A percentile compares a stretch with the other conserved stretches of the same genome.
These are phyloP conservation scores for Rubia yunnanensis DNA, from an alignment of 257 asterid genomes.

Conservation along the genomic window DNA sequence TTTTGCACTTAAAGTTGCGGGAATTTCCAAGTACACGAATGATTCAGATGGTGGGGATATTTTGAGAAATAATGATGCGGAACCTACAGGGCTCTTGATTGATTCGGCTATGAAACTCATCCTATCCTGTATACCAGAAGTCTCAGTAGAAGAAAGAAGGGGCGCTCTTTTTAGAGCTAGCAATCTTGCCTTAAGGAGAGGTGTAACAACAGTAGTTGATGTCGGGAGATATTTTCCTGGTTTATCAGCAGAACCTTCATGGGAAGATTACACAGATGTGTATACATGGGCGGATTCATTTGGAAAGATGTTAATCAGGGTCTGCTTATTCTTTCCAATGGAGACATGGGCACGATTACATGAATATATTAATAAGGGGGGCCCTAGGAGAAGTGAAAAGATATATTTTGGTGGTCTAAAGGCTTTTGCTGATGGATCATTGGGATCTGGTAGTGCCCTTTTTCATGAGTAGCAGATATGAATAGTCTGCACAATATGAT, in stretches of 20 bases:
- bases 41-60: conserved; percentile 76
- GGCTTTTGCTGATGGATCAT: conserved; percentile 91
- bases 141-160: conserved; percentile 66
- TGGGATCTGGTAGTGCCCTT: conserved; percentile 92
- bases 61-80: conserved; percentile 53
- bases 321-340: conserved; percentile 81
- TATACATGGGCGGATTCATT: conserved; percentile 75
- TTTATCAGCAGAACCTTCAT: conserved; percentile 50
- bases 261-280: conserved; percentile 96
- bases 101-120: conserved; percentile 94
- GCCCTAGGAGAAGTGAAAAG: conserved; percentile 72
- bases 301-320: conserved; percentile 73
- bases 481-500: conserved; percentile 57
- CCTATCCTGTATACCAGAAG: conserved; percentile 55
- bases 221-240: conserved; percentile 90
- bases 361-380: conserved; percentile 48
- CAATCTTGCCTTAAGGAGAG: conserved; percentile 62
- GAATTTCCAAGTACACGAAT: conserved; percentile 42
- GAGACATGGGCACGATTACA: conserved; percentile 82
- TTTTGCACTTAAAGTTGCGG: conserved; percentile 65
- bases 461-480: conserved; percentile 53
- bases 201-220: conserved; percentile 90
- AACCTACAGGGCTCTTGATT: conserved; percentile 78
- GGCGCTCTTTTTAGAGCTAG: conserved; percentile 78
- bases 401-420: conserved; percentile 89